Evolutionary conservation across 352 stramenopile genomes (phyloP), one percentile per base, ranked within the genome.

Genomic region (Phytophthora pistaciae): DNA sequence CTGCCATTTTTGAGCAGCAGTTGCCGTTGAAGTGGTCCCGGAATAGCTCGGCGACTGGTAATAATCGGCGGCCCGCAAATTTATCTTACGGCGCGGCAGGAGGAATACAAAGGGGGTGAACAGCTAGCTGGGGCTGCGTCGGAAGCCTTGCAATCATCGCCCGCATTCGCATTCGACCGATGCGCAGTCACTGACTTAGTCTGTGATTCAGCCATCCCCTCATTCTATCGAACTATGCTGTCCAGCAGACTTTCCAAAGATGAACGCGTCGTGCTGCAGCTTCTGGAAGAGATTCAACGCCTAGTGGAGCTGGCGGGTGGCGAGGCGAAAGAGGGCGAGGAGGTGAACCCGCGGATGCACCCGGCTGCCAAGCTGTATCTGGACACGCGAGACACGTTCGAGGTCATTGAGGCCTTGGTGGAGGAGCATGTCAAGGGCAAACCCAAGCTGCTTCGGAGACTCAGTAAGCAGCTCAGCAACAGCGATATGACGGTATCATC

Each of bases 321-420:
- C 21, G 20, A 62, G 16, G 55, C 56, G 5, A 69, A 70, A 42
- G 36, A 64, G 31, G 48, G 60, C 5, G 75, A 60, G 46, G 69
- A 68, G 11, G 38, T 71, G 0, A 87, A 81, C 31, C 66, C 80
- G 49, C 70, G 79, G 2, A 74, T 90, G 49, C 75, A 82, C n/a
- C 83, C 85, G 8, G 86, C 86, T 3, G 84, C 86, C 23, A 90
- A 90, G 68, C 73, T 94, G 53, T 94, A 91, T 61, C 74, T 94
- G 18, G 84, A 92, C 69, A 94, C 84, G 18, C 84, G 87, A 29
- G 84, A 94, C 59, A 85, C 84, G 9, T 94, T 91, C 52, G 83
- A 94, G 60, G 83, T 75, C 0, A 84, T 91, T 48, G 84, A 94
- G 56, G 72, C 80, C 10, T 61, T 83, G 38, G 75, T 91, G 16